These are phyloP conservation scores for Gossypium gossypioides DNA, from an alignment of 441 rosid genomes.

Conservation along the genomic window DNA sequence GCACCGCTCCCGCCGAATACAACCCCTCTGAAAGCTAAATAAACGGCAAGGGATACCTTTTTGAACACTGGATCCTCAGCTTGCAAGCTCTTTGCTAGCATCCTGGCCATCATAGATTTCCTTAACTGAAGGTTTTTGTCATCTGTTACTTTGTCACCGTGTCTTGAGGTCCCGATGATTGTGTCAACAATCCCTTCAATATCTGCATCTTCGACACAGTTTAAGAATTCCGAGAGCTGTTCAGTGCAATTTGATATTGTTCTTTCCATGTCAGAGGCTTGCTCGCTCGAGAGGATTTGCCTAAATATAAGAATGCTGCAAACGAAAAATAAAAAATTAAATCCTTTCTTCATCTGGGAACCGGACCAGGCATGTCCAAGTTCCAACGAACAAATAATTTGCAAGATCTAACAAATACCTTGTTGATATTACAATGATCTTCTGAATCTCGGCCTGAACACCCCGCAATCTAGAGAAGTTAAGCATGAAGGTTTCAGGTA, in stretches of 20 bases:
- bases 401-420: slow-evolving; percentile 34
- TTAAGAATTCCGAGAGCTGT: slow-evolving; percentile 42
- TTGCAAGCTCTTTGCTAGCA: slow-evolving; percentile 65
- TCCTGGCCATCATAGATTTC: slow-evolving; percentile 56
- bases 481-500: slow-evolving; percentile 69
- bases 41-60: slow-evolving; percentile 60
- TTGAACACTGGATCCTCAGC: slow-evolving; percentile 72
- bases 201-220: slow-evolving; percentile 40
- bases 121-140: slow-evolving; percentile 30
- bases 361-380: neutral
- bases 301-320: slow-evolving; percentile 77
- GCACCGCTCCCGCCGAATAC: slow-evolving; percentile 54
- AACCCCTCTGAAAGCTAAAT: slow-evolving; percentile 59
- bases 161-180: slow-evolving; percentile 29
- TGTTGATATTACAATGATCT: slow-evolving; percentile 56
- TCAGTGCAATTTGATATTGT: slow-evolving; percentile 31
- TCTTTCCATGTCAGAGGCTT: slow-evolving; percentile 43
- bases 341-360: neutral
- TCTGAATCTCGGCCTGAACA: slow-evolving; percentile 73
- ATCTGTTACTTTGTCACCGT: slow-evolving; percentile 1
- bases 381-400: neutral
- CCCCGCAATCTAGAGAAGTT: slow-evolving; percentile 58
- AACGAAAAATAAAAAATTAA: slow-evolving; percentile 6
- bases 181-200: slow-evolving; percentile 50
- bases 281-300: slow-evolving; percentile 56